These are phyloP conservation scores for Massarina eburnea DNA, from an alignment of 2,329 filamentous ascomycete species.

Conservation along the genomic window DNA sequence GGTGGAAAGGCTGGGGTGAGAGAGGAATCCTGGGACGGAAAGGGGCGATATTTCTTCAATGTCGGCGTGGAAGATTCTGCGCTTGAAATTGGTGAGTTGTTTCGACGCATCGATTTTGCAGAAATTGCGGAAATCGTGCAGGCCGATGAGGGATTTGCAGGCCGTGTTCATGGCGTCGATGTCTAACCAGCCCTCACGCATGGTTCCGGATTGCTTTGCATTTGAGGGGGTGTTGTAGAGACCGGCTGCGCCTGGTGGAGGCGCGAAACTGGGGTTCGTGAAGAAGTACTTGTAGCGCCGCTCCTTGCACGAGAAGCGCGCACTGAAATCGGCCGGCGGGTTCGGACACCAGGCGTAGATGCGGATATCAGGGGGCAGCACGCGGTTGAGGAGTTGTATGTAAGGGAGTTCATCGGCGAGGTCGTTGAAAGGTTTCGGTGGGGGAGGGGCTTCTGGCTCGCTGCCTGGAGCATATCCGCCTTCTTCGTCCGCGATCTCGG, in stretches of 20 bases:
- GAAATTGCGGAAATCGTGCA: constrained; percentile 95
- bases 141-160: constrained; percentile 75
- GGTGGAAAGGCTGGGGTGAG: constrained; percentile 25
- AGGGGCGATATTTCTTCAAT: constrained; percentile 58
- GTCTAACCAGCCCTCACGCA: constrained; percentile 72
- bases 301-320: constrained; percentile 89
- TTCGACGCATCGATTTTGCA: constrained; percentile 92
- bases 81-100: constrained; percentile 80
- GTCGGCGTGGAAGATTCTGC: constrained; percentile 77
- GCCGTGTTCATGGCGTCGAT: constrained; percentile 83
- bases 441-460: constrained; percentile 15
- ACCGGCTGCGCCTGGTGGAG: constrained; percentile 60
- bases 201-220: constrained; percentile 3
- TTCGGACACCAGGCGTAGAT: constrained; percentile 90
- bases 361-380: constrained; percentile 86
- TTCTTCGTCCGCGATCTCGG: constrained; percentile 1
- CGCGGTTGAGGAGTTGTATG: constrained; percentile 77
- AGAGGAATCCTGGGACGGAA: constrained; percentile 29
- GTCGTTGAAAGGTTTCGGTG: constrained; percentile 58
- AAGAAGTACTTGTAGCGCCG: constrained; percentile 96
- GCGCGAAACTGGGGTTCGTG: constrained; percentile 85
- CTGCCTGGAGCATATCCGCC: constrained; percentile 4
- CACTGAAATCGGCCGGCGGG: constrained; percentile 78
- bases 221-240: constrained; percentile 39
- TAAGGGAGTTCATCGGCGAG: constrained; percentile 83